These are phyloP conservation scores for Pseudonitzschia multistriata DNA, from an alignment of 108 stramenopile genomes.

Conservation along the genomic window DNA sequence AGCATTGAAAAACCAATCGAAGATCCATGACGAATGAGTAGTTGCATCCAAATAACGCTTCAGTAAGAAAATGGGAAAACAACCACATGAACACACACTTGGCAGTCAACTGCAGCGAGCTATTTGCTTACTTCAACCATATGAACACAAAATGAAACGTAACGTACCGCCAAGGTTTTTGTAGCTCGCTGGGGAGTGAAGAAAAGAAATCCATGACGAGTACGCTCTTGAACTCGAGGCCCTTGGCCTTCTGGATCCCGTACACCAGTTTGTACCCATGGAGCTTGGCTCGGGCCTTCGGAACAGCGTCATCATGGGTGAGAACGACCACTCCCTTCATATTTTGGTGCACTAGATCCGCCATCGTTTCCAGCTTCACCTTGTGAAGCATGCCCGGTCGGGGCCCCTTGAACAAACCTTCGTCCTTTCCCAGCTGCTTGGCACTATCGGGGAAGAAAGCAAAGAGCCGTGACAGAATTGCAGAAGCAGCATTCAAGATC, in stretches of 20 bases:
- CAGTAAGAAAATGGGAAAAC: too few species aligned
- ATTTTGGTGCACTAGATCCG: background rate
- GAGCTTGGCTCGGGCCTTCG: slow-evolving; percentile 11
- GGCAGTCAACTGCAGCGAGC: too few species aligned
- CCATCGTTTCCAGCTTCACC: slow-evolving; percentile 16
- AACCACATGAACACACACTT: too few species aligned
- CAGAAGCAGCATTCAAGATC: slow-evolving; percentile 45
- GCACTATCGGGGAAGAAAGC: slow-evolving; percentile 38
- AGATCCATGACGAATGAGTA: too few species aligned
- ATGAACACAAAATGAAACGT: background rate
- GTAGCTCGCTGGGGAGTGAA: slow-evolving; percentile 31
- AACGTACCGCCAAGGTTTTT: slow-evolving; percentile 42
- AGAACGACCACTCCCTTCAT: slow-evolving; percentile 37
- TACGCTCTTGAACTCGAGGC: slow-evolving; percentile 57
- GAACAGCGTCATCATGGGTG: slow-evolving; percentile 37
- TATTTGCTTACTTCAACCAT: too few species aligned
- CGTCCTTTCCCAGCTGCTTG: slow-evolving; percentile 43
- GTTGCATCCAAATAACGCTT: too few species aligned
- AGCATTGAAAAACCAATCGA: too few species aligned
- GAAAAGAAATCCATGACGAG: slow-evolving; percentile 59
- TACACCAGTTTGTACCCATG: slow-evolving; percentile 33
- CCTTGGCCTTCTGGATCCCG: slow-evolving; percentile 53
- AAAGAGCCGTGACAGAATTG: slow-evolving; percentile 41
- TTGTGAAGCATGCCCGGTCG: slow-evolving; percentile 48
- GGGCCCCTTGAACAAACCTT: slow-evolving; percentile 49